Percentiles rank a stretch among this genome's conserved stretches.
Conservation (phyloP, 1,284 basidiomycete species). For the Fomitopsis schrenkii region DNA sequence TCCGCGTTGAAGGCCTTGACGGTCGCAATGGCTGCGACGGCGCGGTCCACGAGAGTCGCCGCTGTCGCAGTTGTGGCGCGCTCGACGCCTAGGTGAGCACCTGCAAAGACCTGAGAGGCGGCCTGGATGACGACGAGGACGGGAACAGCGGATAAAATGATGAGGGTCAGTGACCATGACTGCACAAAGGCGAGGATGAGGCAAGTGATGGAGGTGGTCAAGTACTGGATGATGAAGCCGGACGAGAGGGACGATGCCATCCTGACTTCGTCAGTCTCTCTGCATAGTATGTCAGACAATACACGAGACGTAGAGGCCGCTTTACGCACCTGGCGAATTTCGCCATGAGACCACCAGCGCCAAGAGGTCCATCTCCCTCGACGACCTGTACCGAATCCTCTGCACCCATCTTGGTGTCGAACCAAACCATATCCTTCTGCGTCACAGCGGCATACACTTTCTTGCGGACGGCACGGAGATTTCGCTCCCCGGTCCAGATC, state of each 20-base stretch:
- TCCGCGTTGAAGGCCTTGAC: constrained; percentile 96
- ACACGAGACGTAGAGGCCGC: background rate
- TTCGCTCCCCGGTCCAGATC: constrained; percentile 86
- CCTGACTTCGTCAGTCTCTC: constrained; percentile 94
- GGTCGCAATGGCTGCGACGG: constrained; percentile 78
- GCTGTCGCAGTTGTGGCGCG: constrained; percentile 66
- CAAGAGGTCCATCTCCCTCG: constrained; percentile 54
- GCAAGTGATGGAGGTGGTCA: constrained; percentile 77
- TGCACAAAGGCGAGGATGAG: constrained; percentile 79
- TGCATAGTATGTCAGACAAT: constrained; percentile 29
- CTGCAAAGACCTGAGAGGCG: constrained; percentile 66
- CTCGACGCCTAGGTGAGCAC: constrained; percentile 68
- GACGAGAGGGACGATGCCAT: constrained; percentile 76
- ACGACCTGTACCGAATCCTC: constrained; percentile 45
- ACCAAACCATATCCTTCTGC: constrained; percentile 80
- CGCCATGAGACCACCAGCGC: constrained; percentile 92
- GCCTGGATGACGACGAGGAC: constrained; percentile 73
- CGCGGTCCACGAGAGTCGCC: constrained; percentile 78
- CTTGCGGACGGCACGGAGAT: constrained; percentile 66
- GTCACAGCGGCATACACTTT: constrained; percentile 71
- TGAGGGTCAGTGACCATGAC: constrained; percentile 83
- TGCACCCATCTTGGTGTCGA: constrained; percentile 77
- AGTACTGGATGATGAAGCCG: constrained; percentile 77
- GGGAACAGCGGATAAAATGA: constrained; percentile 91
- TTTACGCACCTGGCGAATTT: constrained; percentile 80